phyloP scores from a whole-genome alignment of 2,329 filamentous ascomycete species.

The Scedosporium aurantiacum region DNA sequence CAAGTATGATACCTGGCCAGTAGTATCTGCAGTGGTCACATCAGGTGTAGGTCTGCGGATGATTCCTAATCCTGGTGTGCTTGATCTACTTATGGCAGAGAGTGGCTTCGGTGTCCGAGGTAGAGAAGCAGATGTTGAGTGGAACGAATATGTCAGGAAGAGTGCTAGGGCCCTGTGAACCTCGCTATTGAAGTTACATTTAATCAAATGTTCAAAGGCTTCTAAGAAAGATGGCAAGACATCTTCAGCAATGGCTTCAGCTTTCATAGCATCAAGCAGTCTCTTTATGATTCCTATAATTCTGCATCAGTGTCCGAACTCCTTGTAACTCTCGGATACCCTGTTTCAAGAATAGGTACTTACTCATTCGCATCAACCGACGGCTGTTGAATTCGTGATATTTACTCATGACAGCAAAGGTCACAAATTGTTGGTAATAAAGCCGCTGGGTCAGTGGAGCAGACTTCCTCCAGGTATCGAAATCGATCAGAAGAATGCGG shows the following conservation, averaged over 20 bases:
- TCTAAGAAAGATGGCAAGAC: constrained; percentile 66
- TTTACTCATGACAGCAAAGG: constrained; percentile 82
- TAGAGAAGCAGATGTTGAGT: constrained; percentile 40
- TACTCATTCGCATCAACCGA: constrained; percentile 80
- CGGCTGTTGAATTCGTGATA: constrained; percentile 87
- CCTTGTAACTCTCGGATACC: neutral
- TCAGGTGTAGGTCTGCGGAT: constrained; percentile 1
- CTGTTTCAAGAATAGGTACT: constrained; percentile 21
- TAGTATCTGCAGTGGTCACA: constrained; percentile 16
- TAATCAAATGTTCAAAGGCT: constrained; percentile 69
- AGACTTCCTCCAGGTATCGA: constrained; percentile 83
- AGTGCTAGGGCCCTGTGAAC: constrained; percentile 77
- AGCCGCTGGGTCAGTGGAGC: constrained; percentile 67
- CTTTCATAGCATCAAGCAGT: constrained; percentile 80
- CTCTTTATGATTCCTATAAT: constrained; percentile 72
- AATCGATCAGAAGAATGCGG: constrained; percentile 79
- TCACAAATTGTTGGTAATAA: constrained; percentile 86
- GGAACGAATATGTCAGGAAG: constrained; percentile 87
- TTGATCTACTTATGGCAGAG: constrained; percentile 26
- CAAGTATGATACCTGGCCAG: constrained; percentile 24
- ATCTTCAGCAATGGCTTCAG: constrained; percentile 62
- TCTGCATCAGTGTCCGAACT: constrained; percentile 4
- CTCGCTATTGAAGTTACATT: constrained; percentile 71
- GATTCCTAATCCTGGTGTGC: constrained; percentile 23
- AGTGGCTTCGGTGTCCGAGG: constrained; percentile 40